Conservation (phyloP, 1,139 yeast species). For the Geotrichum fermentans region DNA sequence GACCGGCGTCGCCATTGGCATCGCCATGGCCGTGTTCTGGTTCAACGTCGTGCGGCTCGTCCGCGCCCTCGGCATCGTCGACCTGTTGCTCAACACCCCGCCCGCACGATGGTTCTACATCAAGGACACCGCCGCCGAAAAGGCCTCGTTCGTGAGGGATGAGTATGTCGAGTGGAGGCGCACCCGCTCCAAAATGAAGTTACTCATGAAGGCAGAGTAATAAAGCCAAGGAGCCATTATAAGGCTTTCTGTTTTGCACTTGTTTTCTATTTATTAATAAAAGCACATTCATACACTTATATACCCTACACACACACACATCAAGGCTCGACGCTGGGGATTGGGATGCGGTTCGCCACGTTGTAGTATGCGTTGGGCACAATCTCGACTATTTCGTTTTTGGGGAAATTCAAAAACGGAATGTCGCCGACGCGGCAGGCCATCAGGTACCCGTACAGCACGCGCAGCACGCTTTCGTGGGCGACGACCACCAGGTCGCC, state of each 20-base stretch:
- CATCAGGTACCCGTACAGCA: slow-evolving; percentile 90
- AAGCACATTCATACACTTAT: background rate
- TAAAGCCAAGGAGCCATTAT: too few species aligned
- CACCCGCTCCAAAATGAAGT: slow-evolving; percentile 28
- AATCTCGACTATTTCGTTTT: slow-evolving; percentile 79
- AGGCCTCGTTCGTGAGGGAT: slow-evolving; percentile 32
- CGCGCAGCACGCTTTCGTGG: slow-evolving; percentile 84
- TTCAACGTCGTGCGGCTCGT: slow-evolving; percentile 48
- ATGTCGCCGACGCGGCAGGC: slow-evolving; percentile 84
- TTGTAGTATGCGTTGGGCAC: slow-evolving; percentile 85
- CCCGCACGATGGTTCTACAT: slow-evolving; percentile 31
- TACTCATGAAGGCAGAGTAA: slow-evolving; percentile 30
- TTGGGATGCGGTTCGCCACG: slow-evolving; percentile 52
- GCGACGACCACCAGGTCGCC: slow-evolving; percentile 88
- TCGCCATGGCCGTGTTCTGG: slow-evolving; percentile 53
- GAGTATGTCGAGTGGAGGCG: slow-evolving; percentile 35
- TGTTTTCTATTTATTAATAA: background rate
- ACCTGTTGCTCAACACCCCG: slow-evolving; percentile 7
- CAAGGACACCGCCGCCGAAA: slow-evolving; percentile 39
- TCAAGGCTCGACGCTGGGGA: slow-evolving; percentile 32
- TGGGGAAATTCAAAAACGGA: slow-evolving; percentile 70
- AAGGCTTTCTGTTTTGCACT: too few species aligned
- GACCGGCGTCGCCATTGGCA: slow-evolving; percentile 67
- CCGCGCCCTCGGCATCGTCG: slow-evolving; percentile 36
- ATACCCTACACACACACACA: background rate